These are phyloP conservation scores for Backusella parvicylindrica DNA, from an alignment of 192 early-diverging fungal species.

Conservation along the genomic window DNA sequence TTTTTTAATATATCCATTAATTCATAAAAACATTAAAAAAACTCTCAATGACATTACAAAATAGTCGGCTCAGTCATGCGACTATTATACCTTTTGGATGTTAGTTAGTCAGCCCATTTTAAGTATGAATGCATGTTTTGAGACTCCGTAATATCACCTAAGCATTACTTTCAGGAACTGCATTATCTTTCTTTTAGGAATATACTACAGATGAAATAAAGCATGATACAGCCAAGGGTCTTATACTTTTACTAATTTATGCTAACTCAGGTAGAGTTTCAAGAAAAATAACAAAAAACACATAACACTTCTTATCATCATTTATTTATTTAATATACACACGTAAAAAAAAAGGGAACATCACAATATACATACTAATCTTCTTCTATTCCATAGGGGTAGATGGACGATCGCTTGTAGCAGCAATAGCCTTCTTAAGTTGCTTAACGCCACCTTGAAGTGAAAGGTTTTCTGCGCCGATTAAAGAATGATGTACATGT, in stretches of 20 bases:
- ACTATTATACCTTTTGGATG: background rate
- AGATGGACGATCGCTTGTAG: constrained; percentile 11
- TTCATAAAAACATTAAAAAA: background rate
- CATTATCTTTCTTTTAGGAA: background rate
- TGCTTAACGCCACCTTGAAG: constrained; percentile 53
- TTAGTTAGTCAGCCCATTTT: background rate
- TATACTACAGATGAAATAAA: background rate
- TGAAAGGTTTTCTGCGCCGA: constrained; percentile 66
- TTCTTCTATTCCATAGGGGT: constrained; percentile 8
- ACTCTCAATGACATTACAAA: background rate
- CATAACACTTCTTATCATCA: background rate
- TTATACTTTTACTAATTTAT: background rate
- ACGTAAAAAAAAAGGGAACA: background rate
- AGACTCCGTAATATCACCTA: background rate
- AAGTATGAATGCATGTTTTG: background rate
- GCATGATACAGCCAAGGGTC: background rate
- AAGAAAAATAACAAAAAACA: background rate
- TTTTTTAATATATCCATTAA: background rate
- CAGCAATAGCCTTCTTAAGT: constrained; percentile 1
- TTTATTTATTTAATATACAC: background rate
- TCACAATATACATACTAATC: background rate
- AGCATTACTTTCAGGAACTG: background rate
- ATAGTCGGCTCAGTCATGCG: background rate
- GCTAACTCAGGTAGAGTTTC: background rate
- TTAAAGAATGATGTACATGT: constrained; percentile 70